phyloP scores from a whole-genome alignment of 768 basidiomycete genomes.

The Leucosporidium creatinivorum region DNA sequence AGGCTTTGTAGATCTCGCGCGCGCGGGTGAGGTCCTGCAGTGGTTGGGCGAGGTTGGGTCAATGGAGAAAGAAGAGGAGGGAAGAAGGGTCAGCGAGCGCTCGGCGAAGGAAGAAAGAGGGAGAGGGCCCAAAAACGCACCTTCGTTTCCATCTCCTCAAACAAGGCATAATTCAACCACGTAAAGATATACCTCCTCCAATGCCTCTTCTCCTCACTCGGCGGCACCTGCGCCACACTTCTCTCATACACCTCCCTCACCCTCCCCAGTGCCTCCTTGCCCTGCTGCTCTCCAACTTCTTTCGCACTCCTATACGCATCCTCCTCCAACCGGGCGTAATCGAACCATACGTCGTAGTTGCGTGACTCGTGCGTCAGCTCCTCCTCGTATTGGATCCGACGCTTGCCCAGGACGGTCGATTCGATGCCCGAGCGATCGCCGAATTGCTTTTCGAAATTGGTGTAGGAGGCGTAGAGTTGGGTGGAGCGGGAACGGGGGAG shows the following conservation, averaged over 20 bases:
- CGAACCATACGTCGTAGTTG: conserved; percentile 98
- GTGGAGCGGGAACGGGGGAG: conserved; percentile 88
- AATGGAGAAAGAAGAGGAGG: too few species aligned
- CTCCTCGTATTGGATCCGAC: conserved; percentile 98
- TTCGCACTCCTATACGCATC: conserved; percentile 67
- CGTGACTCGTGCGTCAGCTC: conserved; percentile 82
- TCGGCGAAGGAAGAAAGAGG: not conserved
- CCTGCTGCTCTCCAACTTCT: conserved; percentile 44
- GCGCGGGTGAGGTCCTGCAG: conserved; percentile 71
- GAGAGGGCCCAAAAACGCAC: conserved; percentile 44
- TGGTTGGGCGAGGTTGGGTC: too few species aligned
- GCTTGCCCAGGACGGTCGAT: conserved; percentile 87
- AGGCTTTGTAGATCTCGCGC: conserved; percentile 87
- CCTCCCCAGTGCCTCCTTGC: conserved; percentile 56
- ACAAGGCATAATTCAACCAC: conserved; percentile 73
- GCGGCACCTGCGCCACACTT: conserved; percentile 90
- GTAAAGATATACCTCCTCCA: conserved; percentile 47
- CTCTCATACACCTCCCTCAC: conserved; percentile 93
- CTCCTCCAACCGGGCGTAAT: conserved; percentile 88
- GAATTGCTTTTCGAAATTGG: conserved; percentile 97
- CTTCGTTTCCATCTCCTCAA: conserved; percentile 93
- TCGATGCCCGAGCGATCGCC: conserved; percentile 82
- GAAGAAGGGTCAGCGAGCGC: not conserved
- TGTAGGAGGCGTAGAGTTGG: conserved; percentile 80
- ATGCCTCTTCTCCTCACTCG: conserved; percentile 83